Evolutionary conservation across 2,329 filamentous ascomycete genomes (phyloP), one percentile per base, ranked within the genome.

Genomic region (Penicillium fuscoglaucum): DNA sequence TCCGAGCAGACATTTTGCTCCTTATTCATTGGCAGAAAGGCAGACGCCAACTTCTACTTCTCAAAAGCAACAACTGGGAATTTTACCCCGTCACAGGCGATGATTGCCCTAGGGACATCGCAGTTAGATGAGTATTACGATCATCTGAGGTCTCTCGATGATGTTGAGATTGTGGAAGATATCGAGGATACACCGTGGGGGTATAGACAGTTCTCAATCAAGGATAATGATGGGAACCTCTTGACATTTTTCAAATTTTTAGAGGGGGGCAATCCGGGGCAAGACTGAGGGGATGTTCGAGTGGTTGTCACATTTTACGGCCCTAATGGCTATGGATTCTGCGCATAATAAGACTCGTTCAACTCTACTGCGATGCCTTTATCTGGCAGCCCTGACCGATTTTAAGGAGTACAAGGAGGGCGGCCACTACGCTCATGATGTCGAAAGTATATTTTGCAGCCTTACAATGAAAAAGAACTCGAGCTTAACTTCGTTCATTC

Each of bases 41-140:
- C 28, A 28, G 28, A 28, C 28, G 28, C 28, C 28, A 28, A 28
- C 28, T 28, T 28, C 28, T 28, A 28, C 39, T 62, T 65, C 37
- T 65, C 61, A 21, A 43, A 57, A 47, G 55, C 41, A 33, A 59
- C 45, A 12, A 13, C 52, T 13, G 58, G 57, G 17, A 21, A 37
- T 6, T 61, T 65, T 31, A 54, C 58, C 33, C 29, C 41, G 8
- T 59, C 58, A 0, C 53, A 52, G 29, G 59, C 63, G 17, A 65
- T 62, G 59, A 60, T 66, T 37, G 64, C 63, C 7, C 48, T 66
- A 45, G 61, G 64, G 3, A 66, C 59, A 10, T 52, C 35, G 10
- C 53, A 63, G 33, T 37, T 66, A 26, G 64, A 66, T 50, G 55
- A 62, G 19, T 66, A 60, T 31, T 61, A 66, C 40, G 6, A 47